Base-by-base conservation (phyloP, 2,329 filamentous ascomycete species). In the Sporothrix luriei region DNA sequence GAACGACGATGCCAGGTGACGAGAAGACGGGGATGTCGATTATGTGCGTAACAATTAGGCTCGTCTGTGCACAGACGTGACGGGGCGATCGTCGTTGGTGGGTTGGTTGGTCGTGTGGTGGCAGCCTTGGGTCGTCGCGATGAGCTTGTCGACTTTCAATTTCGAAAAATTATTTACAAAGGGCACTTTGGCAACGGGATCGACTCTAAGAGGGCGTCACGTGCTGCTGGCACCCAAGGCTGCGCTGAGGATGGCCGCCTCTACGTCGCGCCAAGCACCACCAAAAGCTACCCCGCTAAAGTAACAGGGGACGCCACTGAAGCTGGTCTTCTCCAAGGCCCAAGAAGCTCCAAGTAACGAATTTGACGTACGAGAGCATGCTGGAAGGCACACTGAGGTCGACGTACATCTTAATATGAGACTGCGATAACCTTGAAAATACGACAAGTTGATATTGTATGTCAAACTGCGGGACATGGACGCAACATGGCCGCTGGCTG, bases 201-300 rank as follows among this genome's bases (percentile, higher is more conserved):
- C 52, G 62, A 11, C 48, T 66, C 57, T 0, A 61, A 61, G 46
- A 38, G 4, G n/a, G n/a, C 49, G 43, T 65, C 62, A 51, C 62
- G 62, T 65, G 62, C 62, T 51, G 43, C 61, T 21, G 38, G 16
- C 11, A 10, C 2, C 40, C 40, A 38, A 64, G 26, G 61, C 24
- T 49, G 61, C 38, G 57, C 57, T 62, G 46, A 10, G 19, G 48
- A 13, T 11, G 57, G 33, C 21, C 21, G 10, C 5, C 38, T 16
- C 29, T 33, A 33, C 29, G 33, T 7, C 33, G 5, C 6, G 24
- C 51, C 24, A 54, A 21, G 33, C 55, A 59, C 33, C 55, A 59
- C 26, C 52, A 55, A 55, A 55, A 62, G 59, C 59, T 62, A 62
- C 59, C 59, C 59, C 59, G 59, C 59, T 62, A 62, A 62, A 62